Percentiles rank a stretch among this genome's conserved stretches.
Conservation (phyloP, 495 filamentous ascomycete genomes). For the Aspergillus kassunensis region DNA sequence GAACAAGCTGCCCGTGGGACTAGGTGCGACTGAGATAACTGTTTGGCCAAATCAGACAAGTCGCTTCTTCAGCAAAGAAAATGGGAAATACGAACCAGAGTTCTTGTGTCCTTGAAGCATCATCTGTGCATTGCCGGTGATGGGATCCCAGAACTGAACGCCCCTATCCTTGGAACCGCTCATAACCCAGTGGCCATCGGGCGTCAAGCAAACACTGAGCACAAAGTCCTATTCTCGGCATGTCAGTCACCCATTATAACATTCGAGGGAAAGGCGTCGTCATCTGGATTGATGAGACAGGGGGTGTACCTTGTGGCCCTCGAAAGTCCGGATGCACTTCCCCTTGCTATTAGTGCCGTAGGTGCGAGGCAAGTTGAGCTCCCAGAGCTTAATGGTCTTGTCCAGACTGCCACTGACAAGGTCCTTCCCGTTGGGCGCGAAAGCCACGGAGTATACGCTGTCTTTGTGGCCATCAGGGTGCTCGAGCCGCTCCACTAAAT, state of each 20-base stretch:
- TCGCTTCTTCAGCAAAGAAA: not conserved
- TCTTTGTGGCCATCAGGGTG: slow-evolving; percentile 86
- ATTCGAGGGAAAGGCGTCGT: no score
- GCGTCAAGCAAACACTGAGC: slow-evolving; percentile 81
- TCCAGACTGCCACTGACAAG: slow-evolving; percentile 87
- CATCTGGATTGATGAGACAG: not conserved
- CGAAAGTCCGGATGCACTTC: slow-evolving; percentile 82
- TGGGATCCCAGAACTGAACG: slow-evolving; percentile 90
- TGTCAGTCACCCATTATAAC: no score
- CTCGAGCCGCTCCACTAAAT: slow-evolving; percentile 77
- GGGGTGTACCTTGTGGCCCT: slow-evolving; percentile 72
- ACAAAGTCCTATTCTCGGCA: slow-evolving; percentile 69
- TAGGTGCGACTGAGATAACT: slow-evolving; percentile 87
- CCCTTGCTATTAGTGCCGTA: slow-evolving; percentile 63
- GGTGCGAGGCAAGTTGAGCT: slow-evolving; percentile 65
- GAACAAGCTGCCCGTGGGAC: slow-evolving; percentile 73
- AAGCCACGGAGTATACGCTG: slow-evolving; percentile 89
- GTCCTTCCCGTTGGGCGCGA: slow-evolving; percentile 81
- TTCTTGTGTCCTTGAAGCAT: slow-evolving; percentile 95
- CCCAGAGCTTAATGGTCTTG: slow-evolving; percentile 96
- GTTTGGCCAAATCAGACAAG: slow-evolving; percentile 19
- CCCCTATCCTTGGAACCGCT: slow-evolving; percentile 88
- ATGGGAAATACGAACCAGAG: slow-evolving; percentile 50
- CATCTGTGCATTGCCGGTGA: slow-evolving; percentile 80
- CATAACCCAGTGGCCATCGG: slow-evolving; percentile 84